phyloP scores from a whole-genome alignment of 2,329 filamentous ascomycete genomes.

The Claviceps africana region DNA sequence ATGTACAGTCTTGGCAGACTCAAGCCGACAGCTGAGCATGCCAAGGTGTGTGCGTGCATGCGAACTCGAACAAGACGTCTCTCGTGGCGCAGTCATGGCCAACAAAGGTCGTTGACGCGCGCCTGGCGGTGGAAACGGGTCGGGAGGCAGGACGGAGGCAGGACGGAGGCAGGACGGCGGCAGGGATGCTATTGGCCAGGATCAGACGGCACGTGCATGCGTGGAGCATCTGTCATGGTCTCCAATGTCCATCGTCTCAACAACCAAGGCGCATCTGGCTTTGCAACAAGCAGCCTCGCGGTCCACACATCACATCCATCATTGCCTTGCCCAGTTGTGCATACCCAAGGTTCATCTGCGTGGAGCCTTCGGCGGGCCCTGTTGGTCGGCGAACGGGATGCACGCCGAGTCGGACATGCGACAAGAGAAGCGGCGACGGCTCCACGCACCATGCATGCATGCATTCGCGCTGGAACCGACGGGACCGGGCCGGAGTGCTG shows the following conservation, averaged over 20 bases:
- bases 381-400: neutral
- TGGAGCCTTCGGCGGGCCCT: too few relatives aligned
- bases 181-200: neutral
- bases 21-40: neutral
- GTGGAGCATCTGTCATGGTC: neutral
- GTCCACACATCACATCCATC: too few relatives aligned
- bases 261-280: too few relatives aligned
- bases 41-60: neutral
- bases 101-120: slow-evolving; percentile 5
- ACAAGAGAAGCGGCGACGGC: neutral
- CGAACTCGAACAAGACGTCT: neutral
- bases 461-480: neutral
- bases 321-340: neutral
- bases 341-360: neutral
- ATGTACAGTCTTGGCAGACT: neutral
- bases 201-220: neutral
- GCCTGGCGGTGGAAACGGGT: slow-evolving; percentile 3
- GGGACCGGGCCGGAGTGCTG: neutral
- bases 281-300: too few relatives aligned
- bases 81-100: neutral
- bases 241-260: too few relatives aligned
- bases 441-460: neutral
- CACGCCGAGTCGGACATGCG: neutral
- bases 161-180: neutral
- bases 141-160: neutral